These are phyloP conservation scores for Penicillium cataractarum DNA, from an alignment of 495 filamentous ascomycete genomes.

Conservation along the genomic window DNA sequence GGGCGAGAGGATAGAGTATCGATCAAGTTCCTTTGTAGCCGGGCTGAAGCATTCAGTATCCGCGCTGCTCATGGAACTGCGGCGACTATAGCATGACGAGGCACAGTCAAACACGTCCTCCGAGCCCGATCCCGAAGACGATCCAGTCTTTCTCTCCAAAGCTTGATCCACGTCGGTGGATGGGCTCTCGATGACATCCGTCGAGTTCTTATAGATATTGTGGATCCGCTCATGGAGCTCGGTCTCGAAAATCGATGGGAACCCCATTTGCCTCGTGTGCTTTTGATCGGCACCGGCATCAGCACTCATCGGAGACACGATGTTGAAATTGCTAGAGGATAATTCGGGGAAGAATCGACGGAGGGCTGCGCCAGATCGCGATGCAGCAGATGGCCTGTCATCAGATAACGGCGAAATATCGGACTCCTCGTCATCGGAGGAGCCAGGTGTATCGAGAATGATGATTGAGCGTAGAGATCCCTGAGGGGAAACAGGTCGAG, in stretches of 20 bases:
- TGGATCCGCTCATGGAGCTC: constrained; percentile 28
- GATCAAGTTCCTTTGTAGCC: constrained; percentile 27
- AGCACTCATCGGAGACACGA: constrained; percentile 27
- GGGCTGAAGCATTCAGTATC: constrained; percentile 16
- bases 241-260: constrained; percentile 15
- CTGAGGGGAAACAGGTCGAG: constrained; percentile 16
- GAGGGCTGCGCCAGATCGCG: constrained; percentile 15
- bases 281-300: neutral
- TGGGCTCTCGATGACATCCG: neutral
- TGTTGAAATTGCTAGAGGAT: constrained; percentile 29
- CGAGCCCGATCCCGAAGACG: constrained; percentile 30
- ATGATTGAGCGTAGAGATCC: constrained; percentile 18
- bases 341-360: constrained; percentile 41
- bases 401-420: constrained; percentile 39
- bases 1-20: constrained; percentile 44
- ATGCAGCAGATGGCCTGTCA: constrained; percentile 11
- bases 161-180: neutral
- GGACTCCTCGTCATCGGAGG: constrained; percentile 26
- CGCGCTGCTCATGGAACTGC: constrained; percentile 39
- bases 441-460: constrained; percentile 21
- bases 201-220: constrained; percentile 18
- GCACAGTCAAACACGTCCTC: constrained; percentile 30
- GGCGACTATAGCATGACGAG: constrained; percentile 44
- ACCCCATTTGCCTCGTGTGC: constrained; percentile 14
- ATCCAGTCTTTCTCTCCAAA: constrained; percentile 7